Base-by-base conservation (phyloP, 768 basidiomycete species). In the Boletales sp. region DNA sequence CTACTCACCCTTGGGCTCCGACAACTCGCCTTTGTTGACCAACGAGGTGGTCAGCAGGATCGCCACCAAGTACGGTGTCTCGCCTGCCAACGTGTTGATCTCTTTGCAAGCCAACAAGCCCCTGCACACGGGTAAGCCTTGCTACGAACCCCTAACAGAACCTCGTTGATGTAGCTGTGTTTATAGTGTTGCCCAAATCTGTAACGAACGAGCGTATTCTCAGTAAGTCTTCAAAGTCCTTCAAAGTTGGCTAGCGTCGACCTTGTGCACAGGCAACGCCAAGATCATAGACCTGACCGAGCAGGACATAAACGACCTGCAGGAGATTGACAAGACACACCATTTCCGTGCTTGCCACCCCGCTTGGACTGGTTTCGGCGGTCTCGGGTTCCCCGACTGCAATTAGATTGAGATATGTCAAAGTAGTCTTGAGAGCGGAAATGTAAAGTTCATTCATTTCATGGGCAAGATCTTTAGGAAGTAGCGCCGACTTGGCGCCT, bases 1-100 rank as follows among this genome's bases (percentile, higher is more conserved):
- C 8, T 92, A 90, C 72, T 91, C 86, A 1, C 86, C 89, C 10
- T 78, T 92, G 2, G 90, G 85, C 47, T 87, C 83, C 14, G 77
- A 83, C 57, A 73, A 78, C 59, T 82, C 86, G 0, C 88, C 86
- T 14, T 75, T 91, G 18, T 72, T 85, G 55, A 67, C 70, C 41
- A 81, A 90, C 63, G 72, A 74, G 13, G 69, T 80, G 30, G 81
- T 91, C 43, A 67, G 68, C 49, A 75, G 75, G 67, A 74, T 92
- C 38, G 87, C 88, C 2, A 70, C 74, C 49, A 83, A 82, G 62
- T 69, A 89, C 68, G 59, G 62, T 9, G 82, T 84, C 30, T 57
- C 70, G 8, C 79, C 83, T 12, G 80, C 84, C n/a, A 86, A 81
- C 44, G 66, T 91, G 48, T 74, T 90, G 48, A 72, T 90, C 48